These are phyloP conservation scores for Hyphopichia wangnamkhiaoensis DNA, from an alignment of 1,139 yeast genomes.

Conservation along the genomic window DNA sequence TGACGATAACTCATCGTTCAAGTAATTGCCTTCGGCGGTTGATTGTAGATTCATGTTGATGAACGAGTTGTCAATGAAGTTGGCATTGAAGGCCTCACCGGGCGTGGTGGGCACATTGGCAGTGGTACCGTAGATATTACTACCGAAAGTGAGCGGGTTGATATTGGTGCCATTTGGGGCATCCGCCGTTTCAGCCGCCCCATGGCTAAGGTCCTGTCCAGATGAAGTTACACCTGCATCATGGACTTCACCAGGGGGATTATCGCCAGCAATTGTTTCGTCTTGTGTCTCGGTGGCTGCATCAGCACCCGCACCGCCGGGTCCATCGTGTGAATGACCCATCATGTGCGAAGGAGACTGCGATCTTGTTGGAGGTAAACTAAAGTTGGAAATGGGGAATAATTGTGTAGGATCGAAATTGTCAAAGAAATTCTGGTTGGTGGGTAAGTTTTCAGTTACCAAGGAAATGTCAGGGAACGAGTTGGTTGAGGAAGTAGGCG, in stretches of 20 bases:
- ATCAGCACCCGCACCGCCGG: neutral
- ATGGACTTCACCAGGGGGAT: slow-evolving; percentile 8
- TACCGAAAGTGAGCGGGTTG: slow-evolving; percentile 7
- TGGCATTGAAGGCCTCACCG: slow-evolving; percentile 38
- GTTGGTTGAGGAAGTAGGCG: slow-evolving; percentile 41
- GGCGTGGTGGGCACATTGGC: slow-evolving; percentile 26
- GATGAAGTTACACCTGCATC: slow-evolving; percentile 9
- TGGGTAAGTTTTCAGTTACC: slow-evolving; percentile 47
- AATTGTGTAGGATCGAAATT: slow-evolving; percentile 53
- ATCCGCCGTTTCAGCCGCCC: no score
- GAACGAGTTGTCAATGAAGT: slow-evolving; percentile 46
- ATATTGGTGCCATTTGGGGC: no score
- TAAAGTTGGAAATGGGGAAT: slow-evolving; percentile 39
- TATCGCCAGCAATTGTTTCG: slow-evolving; percentile 5
- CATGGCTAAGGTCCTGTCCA: no score
- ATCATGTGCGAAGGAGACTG: slow-evolving; percentile 29
- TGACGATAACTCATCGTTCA: slow-evolving; percentile 36
- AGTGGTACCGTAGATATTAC: slow-evolving; percentile 3
- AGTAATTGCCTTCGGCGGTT: slow-evolving; percentile 32
- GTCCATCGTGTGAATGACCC: neutral
- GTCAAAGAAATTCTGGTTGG: slow-evolving; percentile 43
- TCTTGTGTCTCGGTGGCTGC: neutral
- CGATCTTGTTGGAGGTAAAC: slow-evolving; percentile 40
- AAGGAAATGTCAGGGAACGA: slow-evolving; percentile 50
- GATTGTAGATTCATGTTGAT: slow-evolving; percentile 49